These are phyloP conservation scores for Dorcoceras hygrometricum DNA, from an alignment of 257 asterid species.

Conservation along the genomic window DNA sequence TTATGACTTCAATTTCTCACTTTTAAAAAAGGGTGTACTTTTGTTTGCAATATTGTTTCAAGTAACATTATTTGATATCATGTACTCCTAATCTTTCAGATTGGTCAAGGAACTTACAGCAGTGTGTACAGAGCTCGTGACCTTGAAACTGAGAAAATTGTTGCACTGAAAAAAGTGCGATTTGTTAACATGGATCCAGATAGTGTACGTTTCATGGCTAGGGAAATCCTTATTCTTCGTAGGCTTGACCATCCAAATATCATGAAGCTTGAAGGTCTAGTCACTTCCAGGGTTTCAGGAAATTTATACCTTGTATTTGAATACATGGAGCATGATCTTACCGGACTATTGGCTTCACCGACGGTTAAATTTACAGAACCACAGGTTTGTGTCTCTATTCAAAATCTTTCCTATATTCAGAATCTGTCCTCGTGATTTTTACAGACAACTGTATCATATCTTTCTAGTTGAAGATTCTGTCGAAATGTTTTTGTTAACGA, in stretches of 20 bases:
- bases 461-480: background rate
- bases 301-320: slow-evolving; percentile 82
- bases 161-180: slow-evolving; percentile 84
- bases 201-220: slow-evolving; percentile 91
- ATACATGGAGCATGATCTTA: slow-evolving; percentile 94
- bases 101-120: slow-evolving; percentile 96
- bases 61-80: slow-evolving; percentile 11
- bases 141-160: slow-evolving; percentile 74
- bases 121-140: slow-evolving; percentile 91
- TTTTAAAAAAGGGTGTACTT: background rate
- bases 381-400: slow-evolving; percentile 51
- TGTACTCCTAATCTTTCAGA: slow-evolving; percentile 42
- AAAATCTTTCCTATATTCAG: background rate
- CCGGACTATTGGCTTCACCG: slow-evolving; percentile 80
- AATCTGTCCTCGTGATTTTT: background rate
- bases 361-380: slow-evolving; percentile 64
- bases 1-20: background rate
- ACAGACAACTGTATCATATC: background rate
- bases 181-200: slow-evolving; percentile 93
- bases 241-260: slow-evolving; percentile 87
- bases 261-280: slow-evolving; percentile 90
- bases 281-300: slow-evolving; percentile 81
- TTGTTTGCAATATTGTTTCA: background rate
- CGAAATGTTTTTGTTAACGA: background rate
- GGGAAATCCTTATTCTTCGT: slow-evolving; percentile 85